Evolutionary conservation across 2,329 filamentous ascomycete species (phyloP), one percentile per base, ranked within the genome.

Genomic region (Gnomoniopsis smithogilvyi): DNA sequence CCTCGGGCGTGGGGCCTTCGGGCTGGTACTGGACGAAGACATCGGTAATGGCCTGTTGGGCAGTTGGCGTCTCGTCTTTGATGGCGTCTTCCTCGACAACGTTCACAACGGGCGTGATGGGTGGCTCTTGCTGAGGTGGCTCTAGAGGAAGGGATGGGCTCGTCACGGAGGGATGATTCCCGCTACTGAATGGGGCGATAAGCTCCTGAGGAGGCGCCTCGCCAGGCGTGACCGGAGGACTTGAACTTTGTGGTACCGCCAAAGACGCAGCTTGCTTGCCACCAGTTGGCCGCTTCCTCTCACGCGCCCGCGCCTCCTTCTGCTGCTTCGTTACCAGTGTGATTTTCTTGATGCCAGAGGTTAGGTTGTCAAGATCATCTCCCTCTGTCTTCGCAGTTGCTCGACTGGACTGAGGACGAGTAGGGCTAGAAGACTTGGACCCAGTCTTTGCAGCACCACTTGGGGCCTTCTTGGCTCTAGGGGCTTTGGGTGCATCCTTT

Each of bases 261-360:
- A 55, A 50, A 19, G 21, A 19, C 22, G 51, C 46, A 6, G 51
- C 33, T 19, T 55, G 41, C 17, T 61, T 58, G 52, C 65, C 59
- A 21, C 78, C 78, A 24, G 75, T 78, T 1, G 80, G 82, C 52
- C 85, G 83, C 64, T 78, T 80, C 64, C 85, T 50, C 17, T 63
- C 60, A 43, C 66, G 59, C 24, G 79, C 78, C 26, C 76, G 78
- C 1, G 80, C 82, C 52, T 85, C 83, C 64, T 78, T 80, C 65
- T 86, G 81, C 43, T 83, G 77, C 61, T 85, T 78, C 1, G 83
- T 85, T 43, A 86, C 75, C 24, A 87, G 69, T 67, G 82, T 86
- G 59, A 88, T 83, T 68, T 81, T 85, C 68, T 82, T 86, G 79
- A 87, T 82, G 1, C 82, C 80, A 38, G 74, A 76, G 0, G 83